These are phyloP conservation scores for Cornus florida DNA, from an alignment of 148 eudicot genomes.

Conservation along the genomic window DNA sequence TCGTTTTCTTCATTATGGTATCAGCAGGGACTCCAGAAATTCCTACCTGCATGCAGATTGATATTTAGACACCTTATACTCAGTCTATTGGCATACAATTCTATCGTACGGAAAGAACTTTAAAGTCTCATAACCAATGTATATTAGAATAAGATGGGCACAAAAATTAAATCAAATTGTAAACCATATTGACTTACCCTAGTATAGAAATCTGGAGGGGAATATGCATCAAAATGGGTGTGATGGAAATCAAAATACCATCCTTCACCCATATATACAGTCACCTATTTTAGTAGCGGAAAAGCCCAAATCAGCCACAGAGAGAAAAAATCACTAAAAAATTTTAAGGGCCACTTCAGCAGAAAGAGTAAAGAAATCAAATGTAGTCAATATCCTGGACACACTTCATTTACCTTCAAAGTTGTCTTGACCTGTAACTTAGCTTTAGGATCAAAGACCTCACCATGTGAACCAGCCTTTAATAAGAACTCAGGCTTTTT, in stretches of 20 bases:
- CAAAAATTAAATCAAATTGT: not conserved
- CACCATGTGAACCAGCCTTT: constrained; percentile 36
- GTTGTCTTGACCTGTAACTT: constrained; percentile 39
- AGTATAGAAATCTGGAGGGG: constrained; percentile 75
- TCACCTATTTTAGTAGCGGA: constrained; percentile 46
- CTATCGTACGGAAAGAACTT: not conserved
- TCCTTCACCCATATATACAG: constrained; percentile 83
- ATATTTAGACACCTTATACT: not conserved
- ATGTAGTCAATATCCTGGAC: not conserved
- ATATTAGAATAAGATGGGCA: not conserved
- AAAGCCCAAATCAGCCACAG: constrained; percentile 13
- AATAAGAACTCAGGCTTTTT: constrained; percentile 70
- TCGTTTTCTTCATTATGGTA: constrained; percentile 51
- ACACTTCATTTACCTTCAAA: constrained; percentile 48
- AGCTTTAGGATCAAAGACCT: constrained; percentile 54
- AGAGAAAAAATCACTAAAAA: not conserved
- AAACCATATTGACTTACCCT: constrained; percentile 41
- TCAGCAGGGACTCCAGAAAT: constrained; percentile 60
- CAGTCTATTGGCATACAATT: not conserved
- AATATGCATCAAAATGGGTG: constrained; percentile 67
- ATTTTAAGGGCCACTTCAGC: not conserved
- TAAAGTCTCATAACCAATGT: not conserved
- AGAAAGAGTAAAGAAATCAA: not conserved
- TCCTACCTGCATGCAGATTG: constrained; percentile 38
- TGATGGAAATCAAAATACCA: constrained; percentile 69